Evolutionary conservation across 129 eudicot genomes (phyloP).

Genomic region (Helichrysum umbraculigerum): DNA sequence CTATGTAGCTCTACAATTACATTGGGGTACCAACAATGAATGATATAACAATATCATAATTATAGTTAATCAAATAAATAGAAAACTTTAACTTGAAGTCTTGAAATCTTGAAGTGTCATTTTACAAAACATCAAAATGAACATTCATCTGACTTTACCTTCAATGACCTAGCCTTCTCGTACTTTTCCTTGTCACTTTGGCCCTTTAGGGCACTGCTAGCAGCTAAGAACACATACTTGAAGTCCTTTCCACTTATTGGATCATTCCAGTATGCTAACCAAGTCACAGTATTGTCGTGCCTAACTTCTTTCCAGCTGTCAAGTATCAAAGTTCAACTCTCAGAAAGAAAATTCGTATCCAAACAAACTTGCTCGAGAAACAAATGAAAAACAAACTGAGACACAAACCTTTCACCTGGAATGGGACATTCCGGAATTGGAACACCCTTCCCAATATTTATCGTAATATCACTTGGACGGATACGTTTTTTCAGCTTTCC

Average conservation of each 20-base stretch:
- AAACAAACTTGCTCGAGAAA: neutral
- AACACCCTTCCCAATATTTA: conserved; percentile 85
- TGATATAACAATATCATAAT: neutral
- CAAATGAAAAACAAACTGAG: neutral
- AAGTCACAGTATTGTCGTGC: conserved; percentile 96
- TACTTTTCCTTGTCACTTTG: conserved; percentile 99
- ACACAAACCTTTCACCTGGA: conserved; percentile 81
- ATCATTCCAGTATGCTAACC: conserved; percentile 98
- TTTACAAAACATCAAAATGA: neutral
- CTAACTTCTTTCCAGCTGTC: conserved; percentile 97
- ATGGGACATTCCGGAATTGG: conserved; percentile 98
- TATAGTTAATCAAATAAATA: neutral
- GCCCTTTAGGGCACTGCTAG: conserved; percentile 92
- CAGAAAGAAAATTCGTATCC: neutral
- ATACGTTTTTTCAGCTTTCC: conserved; percentile 96
- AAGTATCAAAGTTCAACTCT: conserved; percentile 13
- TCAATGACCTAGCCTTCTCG: conserved; percentile 85
- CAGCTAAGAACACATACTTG: conserved; percentile 92
- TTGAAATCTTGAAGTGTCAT: neutral
- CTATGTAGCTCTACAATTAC: conserved; percentile 54
- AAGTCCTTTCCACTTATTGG: conserved; percentile 89
- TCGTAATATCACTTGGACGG: conserved; percentile 78
- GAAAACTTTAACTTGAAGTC: neutral
- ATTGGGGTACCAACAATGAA: neutral
- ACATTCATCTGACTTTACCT: conserved; percentile 43